phyloP scores from a whole-genome alignment of 1,284 basidiomycete genomes.

The Cutaneotrichosporon sp. region DNA sequence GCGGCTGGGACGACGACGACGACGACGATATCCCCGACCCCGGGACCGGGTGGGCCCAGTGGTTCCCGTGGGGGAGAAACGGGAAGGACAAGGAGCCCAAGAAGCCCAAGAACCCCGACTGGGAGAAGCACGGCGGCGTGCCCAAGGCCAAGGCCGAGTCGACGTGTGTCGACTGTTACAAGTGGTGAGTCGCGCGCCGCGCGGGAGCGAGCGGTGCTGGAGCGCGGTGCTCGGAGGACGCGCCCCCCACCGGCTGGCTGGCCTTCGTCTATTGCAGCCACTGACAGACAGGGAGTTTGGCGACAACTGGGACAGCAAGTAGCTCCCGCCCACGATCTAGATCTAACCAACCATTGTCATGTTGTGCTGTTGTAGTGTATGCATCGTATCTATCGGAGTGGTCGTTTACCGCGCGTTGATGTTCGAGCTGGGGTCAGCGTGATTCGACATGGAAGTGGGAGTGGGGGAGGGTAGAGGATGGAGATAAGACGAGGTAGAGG shows the following conservation, averaged over 20 bases:
- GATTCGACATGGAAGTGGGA: too few species aligned
- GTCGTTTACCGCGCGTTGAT: conserved; percentile 8
- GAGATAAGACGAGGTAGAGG: not conserved
- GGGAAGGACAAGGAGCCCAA: conserved; percentile 18
- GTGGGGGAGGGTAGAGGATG: not conserved
- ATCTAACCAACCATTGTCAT: not conserved
- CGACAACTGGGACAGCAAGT: conserved; percentile 37
- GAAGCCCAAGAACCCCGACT: conserved; percentile 53
- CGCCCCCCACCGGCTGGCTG: not conserved
- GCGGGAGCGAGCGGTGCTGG: not conserved
- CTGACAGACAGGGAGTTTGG: conserved; percentile 31
- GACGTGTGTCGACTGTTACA: conserved; percentile 54
- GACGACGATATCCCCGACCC: conserved; percentile 14
- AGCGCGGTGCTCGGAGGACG: too few species aligned
- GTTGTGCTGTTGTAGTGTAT: conserved; percentile 19
- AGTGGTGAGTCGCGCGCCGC: conserved; percentile 44
- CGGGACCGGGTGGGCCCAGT: conserved; percentile 12
- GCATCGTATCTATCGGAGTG: conserved; percentile 7
- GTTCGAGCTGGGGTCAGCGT: conserved; percentile 11
- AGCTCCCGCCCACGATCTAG: not conserved
- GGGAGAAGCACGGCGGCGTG: conserved; percentile 52
- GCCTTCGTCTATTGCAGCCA: not conserved
- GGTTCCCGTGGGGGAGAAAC: conserved; percentile 21
- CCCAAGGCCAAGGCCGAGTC: conserved; percentile 46
- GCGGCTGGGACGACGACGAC: conserved; percentile 12